phyloP scores from a whole-genome alignment of 2,329 filamentous ascomycete genomes.

The Neoscytalidium dimidiatum region DNA sequence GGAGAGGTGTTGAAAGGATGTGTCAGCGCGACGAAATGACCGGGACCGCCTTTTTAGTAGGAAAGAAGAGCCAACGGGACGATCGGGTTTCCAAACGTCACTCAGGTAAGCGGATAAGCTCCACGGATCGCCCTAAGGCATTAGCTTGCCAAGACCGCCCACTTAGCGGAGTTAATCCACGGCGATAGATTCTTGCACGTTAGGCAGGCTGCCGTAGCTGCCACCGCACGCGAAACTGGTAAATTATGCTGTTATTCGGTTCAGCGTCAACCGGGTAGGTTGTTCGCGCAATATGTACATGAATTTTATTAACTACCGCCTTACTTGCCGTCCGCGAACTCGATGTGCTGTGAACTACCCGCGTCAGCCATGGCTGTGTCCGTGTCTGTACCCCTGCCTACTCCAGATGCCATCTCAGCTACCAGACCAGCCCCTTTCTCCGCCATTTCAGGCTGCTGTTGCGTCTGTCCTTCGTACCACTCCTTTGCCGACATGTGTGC shows the following conservation, averaged over 20 bases:
- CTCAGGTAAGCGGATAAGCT: constrained; percentile 14
- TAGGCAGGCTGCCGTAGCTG: neutral
- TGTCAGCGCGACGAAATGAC: neutral
- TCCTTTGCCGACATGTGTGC: neutral
- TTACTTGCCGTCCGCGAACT: constrained; percentile 14
- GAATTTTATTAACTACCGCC: neutral
- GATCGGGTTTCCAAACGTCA: constrained; percentile 14
- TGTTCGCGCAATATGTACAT: neutral
- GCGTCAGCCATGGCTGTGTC: neutral
- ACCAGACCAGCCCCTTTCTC: constrained; percentile 12
- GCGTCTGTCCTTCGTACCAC: neutral
- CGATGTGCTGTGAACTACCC: constrained; percentile 12
- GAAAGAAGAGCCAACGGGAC: constrained; percentile 8
- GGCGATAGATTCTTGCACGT: neutral
- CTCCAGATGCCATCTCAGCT: constrained; percentile 9
- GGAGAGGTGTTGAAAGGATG: neutral
- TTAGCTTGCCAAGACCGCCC: constrained; percentile 7
- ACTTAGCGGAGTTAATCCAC: neutral
- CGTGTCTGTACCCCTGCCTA: neutral
- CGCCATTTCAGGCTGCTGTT: constrained; percentile 11
- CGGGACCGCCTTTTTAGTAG: constrained; percentile 11
- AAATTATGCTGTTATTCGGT: neutral
- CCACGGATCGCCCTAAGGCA: constrained; percentile 10
- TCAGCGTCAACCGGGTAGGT: neutral
- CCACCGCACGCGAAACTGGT: neutral